A percentile compares a stretch with the other conserved stretches of the same genome.
These are phyloP conservation scores for Sarcomyxa edulis DNA, from an alignment of 768 basidiomycete genomes.

Conservation along the genomic window DNA sequence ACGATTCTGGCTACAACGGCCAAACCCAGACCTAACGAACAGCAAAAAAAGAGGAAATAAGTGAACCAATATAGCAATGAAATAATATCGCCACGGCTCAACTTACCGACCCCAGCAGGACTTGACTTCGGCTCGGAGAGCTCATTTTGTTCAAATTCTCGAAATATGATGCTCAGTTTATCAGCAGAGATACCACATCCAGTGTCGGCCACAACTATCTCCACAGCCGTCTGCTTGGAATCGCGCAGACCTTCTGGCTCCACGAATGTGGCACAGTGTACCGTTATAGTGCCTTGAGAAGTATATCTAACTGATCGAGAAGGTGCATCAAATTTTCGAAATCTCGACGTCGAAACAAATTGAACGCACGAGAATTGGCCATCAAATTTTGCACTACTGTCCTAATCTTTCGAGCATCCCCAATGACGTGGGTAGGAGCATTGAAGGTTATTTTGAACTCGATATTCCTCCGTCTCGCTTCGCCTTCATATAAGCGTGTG, in stretches of 20 bases:
- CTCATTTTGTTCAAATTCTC: constrained; percentile 77
- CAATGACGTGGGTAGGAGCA: constrained; percentile 58
- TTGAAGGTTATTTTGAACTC: constrained; percentile 52
- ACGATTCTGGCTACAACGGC: constrained; percentile 81
- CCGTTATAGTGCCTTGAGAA: constrained; percentile 48
- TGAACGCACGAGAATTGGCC: constrained; percentile 59
- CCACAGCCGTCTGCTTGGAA: constrained; percentile 48
- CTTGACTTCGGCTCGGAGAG: constrained; percentile 32
- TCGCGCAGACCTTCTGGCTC: constrained; percentile 47
- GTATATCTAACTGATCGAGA: constrained; percentile 69
- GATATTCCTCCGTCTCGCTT: constrained; percentile 59
- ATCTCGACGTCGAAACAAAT: not conserved
- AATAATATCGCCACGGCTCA: not conserved
- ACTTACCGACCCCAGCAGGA: constrained; percentile 43
- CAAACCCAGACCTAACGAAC: constrained; percentile 65
- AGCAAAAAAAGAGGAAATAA: not conserved
- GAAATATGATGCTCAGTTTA: constrained; percentile 72
- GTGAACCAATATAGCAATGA: not conserved
- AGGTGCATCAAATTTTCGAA: constrained; percentile 2
- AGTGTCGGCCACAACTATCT: constrained; percentile 68
- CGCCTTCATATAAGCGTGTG: constrained; percentile 53
- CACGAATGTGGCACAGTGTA: constrained; percentile 46
- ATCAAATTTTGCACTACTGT: constrained; percentile 76
- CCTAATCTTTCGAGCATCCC: constrained; percentile 68
- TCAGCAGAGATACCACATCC: constrained; percentile 63